Conservation (phyloP, 169 alveolate species). For the Eimeria tenella region DNA sequence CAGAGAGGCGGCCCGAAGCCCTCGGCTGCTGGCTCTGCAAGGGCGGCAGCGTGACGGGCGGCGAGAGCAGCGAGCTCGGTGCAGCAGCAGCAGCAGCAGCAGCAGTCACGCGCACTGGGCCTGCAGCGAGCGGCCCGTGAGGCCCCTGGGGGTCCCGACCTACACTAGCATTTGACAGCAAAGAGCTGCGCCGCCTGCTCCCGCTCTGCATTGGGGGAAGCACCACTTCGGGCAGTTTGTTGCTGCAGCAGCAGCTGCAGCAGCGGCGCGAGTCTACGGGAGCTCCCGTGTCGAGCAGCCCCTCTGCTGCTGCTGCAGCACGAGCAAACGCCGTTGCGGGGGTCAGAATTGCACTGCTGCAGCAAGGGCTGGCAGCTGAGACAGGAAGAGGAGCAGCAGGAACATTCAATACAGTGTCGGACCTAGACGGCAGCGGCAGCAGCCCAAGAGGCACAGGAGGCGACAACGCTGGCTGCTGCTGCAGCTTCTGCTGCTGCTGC, state of each 20-base stretch:
- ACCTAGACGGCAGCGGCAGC: background rate
- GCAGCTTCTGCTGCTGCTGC: constrained; percentile 8
- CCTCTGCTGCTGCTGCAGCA: constrained; percentile 65
- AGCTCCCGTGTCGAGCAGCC: background rate
- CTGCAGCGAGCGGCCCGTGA: constrained; percentile 18
- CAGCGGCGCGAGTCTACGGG: constrained; percentile 14
- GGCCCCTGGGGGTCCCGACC: background rate
- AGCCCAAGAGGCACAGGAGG: background rate
- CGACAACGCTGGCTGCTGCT: background rate
- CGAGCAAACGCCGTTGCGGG: constrained; percentile 37
- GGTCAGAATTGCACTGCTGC: constrained; percentile 19
- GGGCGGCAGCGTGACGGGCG: constrained; percentile 11
- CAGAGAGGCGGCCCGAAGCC: background rate
- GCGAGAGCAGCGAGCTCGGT: background rate
- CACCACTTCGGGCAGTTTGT: background rate
- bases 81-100: constrained; percentile 25
- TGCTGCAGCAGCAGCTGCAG: constrained; percentile 60
- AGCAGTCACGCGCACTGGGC: background rate
- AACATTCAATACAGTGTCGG: background rate
- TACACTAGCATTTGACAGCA: constrained; percentile 45
- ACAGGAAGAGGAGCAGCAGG: background rate
- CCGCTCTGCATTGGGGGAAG: background rate
- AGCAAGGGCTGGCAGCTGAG: background rate
- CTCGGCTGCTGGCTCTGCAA: background rate
- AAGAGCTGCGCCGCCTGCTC: background rate